Conservation (phyloP, 2,329 filamentous ascomycete genomes). For the Claviceps citrina region DNA sequence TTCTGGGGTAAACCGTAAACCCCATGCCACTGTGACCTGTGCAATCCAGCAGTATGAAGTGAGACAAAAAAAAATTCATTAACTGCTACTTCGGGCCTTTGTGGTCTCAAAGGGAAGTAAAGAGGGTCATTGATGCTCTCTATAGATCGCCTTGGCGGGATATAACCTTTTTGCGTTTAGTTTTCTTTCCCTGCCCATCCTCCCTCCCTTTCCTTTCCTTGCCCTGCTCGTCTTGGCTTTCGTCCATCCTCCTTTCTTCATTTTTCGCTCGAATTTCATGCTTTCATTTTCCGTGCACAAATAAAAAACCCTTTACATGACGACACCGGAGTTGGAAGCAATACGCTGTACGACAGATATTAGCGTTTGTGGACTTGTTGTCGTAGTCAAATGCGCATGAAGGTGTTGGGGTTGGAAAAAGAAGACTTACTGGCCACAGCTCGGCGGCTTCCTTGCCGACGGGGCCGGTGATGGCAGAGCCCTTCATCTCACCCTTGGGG, state of each 20-base stretch:
- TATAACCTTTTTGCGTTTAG: constrained; percentile 17
- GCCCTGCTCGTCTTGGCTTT: constrained; percentile 10
- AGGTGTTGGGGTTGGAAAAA: background rate
- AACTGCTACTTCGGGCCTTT: too few species aligned
- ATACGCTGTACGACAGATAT: constrained; percentile 54
- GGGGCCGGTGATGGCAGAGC: constrained; percentile 95
- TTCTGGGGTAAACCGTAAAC: too few species aligned
- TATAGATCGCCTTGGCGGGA: constrained; percentile 19
- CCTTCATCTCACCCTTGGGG: constrained; percentile 99
- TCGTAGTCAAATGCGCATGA: too few species aligned
- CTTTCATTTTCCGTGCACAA: background rate
- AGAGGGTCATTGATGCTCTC: constrained; percentile 11
- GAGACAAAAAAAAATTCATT: too few species aligned
- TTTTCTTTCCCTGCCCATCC: constrained; percentile 11
- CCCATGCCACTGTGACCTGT: too few species aligned
- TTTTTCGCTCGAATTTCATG: background rate
- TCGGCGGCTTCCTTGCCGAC: constrained; percentile 99
- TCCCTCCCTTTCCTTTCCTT: constrained; percentile 5
- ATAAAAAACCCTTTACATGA: constrained; percentile 63
- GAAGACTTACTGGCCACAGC: constrained; percentile 85
- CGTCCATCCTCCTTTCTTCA: background rate
- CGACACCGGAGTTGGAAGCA: constrained; percentile 98
- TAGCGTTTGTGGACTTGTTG: background rate
- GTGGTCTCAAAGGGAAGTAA: constrained; percentile 3
- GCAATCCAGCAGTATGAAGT: too few species aligned